A percentile compares a stretch with the other conserved stretches of the same genome.
Evolutionary conservation across 2,329 filamentous ascomycete species (phyloP).

Genomic region (Pseudogymnoascus sp.): DNA sequence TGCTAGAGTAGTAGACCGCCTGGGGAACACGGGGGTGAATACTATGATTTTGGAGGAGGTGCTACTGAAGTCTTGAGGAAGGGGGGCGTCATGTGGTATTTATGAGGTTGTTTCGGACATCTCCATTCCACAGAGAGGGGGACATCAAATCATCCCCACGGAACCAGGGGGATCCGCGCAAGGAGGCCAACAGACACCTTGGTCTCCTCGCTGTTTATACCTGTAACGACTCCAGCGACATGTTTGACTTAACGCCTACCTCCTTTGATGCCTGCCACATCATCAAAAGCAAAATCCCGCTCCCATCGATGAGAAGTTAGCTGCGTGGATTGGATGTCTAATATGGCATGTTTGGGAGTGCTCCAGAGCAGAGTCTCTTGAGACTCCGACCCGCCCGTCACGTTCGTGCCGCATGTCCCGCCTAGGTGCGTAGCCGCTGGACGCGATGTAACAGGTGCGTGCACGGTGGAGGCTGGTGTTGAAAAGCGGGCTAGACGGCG

Average conservation of each 20-base stretch:
- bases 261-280: not conserved
- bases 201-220: not conserved
- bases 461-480: not conserved
- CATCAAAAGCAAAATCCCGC: not conserved
- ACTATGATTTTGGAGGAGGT: not conserved
- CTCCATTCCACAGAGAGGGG: not conserved
- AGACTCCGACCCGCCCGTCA: not conserved
- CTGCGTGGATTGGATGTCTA: not conserved
- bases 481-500: not conserved
- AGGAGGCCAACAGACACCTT: not conserved
- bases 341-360: not conserved
- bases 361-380: not conserved
- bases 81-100: not conserved
- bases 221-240: not conserved
- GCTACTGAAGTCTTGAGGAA: not conserved
- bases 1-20: not conserved
- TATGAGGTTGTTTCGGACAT: not conserved
- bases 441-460: not conserved
- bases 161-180: not conserved
- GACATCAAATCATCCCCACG: not conserved
- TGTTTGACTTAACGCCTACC: constrained; percentile 5
- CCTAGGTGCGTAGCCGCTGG: not conserved
- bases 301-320: not conserved
- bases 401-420: constrained; percentile 2
- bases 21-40: not conserved